A percentile compares a stretch with the other conserved stretches of the same genome.
Evolutionary conservation across 2,329 filamentous ascomycete species (phyloP).

Genomic region (Microcyclospora tardicrescens): DNA sequence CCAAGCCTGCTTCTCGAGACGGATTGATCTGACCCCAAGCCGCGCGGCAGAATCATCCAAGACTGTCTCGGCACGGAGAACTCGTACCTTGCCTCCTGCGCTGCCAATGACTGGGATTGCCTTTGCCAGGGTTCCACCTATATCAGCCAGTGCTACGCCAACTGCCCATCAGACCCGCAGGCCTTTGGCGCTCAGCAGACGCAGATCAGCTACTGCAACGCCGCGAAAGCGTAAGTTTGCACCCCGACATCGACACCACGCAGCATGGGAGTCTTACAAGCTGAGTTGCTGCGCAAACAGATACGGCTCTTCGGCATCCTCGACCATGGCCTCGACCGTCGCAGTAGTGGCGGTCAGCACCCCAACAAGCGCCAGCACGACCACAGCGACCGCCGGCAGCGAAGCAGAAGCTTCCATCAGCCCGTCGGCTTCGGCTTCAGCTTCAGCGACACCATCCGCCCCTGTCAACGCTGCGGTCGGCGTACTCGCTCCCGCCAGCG

Average conservation of each 20-base stretch:
- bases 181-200: constrained; percentile 23
- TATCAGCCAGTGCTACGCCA: constrained; percentile 43
- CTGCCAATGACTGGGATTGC: constrained; percentile 40
- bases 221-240: constrained; percentile 18
- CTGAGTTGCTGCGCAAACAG: too few species aligned
- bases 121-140: constrained; percentile 42
- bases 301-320: too few species aligned
- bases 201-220: constrained; percentile 23
- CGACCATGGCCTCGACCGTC: too few species aligned
- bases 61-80: constrained; percentile 33
- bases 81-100: constrained; percentile 32
- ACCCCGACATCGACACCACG: not conserved
- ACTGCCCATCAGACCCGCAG: constrained; percentile 41
- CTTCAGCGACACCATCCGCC: too few species aligned
- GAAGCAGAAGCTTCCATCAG: too few species aligned
- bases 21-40: not conserved
- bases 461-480: too few species aligned
- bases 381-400: too few species aligned
- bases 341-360: too few species aligned
- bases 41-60: constrained; percentile 35
- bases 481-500: too few species aligned
- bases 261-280: too few species aligned
- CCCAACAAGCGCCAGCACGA: too few species aligned
- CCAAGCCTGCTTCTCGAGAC: not conserved
- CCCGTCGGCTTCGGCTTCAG: too few species aligned